Percentiles rank a stretch among this genome's conserved stretches.
These are phyloP conservation scores for Kodamaea laetipori DNA, from an alignment of 805 yeast species.

Conservation along the genomic window DNA sequence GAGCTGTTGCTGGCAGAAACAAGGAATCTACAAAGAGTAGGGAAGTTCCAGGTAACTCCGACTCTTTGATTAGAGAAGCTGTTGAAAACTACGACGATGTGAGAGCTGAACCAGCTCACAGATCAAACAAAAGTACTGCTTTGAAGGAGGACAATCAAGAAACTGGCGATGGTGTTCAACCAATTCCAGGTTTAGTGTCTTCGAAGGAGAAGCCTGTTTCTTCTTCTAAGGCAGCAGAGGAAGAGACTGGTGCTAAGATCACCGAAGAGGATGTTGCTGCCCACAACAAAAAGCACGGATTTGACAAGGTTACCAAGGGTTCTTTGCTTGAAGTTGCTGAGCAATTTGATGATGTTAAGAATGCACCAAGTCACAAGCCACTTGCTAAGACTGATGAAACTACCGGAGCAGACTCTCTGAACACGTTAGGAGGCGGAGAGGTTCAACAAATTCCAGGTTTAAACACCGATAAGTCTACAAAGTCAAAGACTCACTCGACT, in stretches of 20 bases:
- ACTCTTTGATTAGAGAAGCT: constrained; percentile 14
- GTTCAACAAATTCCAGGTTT: constrained; percentile 22
- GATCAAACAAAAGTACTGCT: constrained; percentile 1
- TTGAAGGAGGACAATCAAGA: not conserved
- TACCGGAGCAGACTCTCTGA: not conserved
- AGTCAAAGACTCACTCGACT: not conserved
- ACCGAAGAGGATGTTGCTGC: constrained; percentile 27
- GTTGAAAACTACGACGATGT: constrained; percentile 21
- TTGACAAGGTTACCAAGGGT: constrained; percentile 19
- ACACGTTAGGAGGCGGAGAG: constrained; percentile 7
- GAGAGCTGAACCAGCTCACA: constrained; percentile 17
- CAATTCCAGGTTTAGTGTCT: constrained; percentile 23
- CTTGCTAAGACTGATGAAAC: constrained; percentile 1
- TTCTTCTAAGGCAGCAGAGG: constrained; percentile 1
- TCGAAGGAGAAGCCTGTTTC: constrained; percentile 6
- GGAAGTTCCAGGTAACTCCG: not conserved
- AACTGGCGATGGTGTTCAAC: constrained; percentile 18
- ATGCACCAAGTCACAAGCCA: constrained; percentile 18
- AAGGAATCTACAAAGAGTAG: not conserved
- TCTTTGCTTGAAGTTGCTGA: constrained; percentile 33
- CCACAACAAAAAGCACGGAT: constrained; percentile 31
- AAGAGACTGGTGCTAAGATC: constrained; percentile 11
- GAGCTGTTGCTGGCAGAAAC: constrained; percentile 11
- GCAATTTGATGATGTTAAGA: constrained; percentile 19
- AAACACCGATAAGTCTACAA: not conserved